A percentile compares a stretch with the other conserved stretches of the same genome.
Evolutionary conservation across 2,329 filamentous ascomycete species (phyloP).

Genomic region (Phoma herbarum): DNA sequence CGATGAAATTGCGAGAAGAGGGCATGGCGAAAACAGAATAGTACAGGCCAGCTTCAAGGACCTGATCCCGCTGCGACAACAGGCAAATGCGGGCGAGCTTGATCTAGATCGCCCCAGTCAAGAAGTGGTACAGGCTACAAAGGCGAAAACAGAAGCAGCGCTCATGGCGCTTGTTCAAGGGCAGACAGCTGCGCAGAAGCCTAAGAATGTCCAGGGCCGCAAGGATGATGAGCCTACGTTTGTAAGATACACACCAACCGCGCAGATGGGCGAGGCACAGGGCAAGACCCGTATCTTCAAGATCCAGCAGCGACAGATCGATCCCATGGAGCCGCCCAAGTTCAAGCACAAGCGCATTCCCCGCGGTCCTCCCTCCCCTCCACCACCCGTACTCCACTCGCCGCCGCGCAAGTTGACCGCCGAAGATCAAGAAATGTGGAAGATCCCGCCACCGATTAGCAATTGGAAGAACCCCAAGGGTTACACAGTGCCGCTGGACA

Average conservation of each 20-base stretch:
- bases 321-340: conserved; percentile 96
- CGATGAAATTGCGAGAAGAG: conserved; percentile 90
- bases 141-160: conserved; percentile 87
- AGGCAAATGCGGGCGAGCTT: conserved; percentile 91
- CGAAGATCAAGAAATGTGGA: conserved; percentile 97
- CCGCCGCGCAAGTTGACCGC: conserved; percentile 94
- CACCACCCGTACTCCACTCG: conserved; percentile 93
- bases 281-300: conserved; percentile 97
- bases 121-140: conserved; percentile 83
- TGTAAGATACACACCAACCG: conserved; percentile 93
- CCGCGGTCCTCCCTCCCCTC: conserved; percentile 87
- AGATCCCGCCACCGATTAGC: conserved; percentile 86
- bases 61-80: conserved; percentile 89
- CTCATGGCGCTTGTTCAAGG: conserved; percentile 83
- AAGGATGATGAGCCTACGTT: conserved; percentile 86
- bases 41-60: conserved; percentile 98
- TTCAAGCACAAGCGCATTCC: conserved; percentile 99
- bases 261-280: conserved; percentile 90
- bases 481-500: conserved; percentile 95
- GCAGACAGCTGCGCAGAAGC: conserved; percentile 90
- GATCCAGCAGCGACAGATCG: conserved; percentile 91
- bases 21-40: conserved; percentile 82
- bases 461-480: conserved; percentile 99
- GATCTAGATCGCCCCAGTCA: conserved; percentile 84
- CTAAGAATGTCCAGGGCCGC: conserved; percentile 90